Conservation (phyloP, 768 basidiomycete species). For the Kwoniella sp. region DNA sequence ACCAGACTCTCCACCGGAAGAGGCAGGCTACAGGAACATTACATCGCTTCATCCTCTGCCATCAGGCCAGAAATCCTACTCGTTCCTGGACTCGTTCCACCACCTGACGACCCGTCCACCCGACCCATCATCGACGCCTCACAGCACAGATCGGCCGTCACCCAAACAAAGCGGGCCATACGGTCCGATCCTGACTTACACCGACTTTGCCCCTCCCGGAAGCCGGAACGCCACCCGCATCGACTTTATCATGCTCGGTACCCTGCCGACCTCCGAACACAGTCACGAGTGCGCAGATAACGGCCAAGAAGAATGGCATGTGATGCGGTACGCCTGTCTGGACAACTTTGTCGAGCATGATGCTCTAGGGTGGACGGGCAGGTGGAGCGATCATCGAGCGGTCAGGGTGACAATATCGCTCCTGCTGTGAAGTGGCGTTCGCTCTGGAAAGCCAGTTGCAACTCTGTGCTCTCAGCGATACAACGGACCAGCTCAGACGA, state of each 20-base stretch:
- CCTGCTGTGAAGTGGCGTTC: no score
- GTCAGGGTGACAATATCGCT: neutral
- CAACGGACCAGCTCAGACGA: no score
- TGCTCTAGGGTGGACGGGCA: constrained; percentile 26
- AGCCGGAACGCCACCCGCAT: constrained; percentile 13
- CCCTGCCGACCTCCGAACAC: neutral
- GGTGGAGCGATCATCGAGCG: constrained; percentile 37
- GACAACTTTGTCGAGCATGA: constrained; percentile 36
- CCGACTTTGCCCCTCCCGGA: constrained; percentile 23
- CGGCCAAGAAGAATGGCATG: constrained; percentile 17
- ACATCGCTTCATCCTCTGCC: constrained; percentile 28
- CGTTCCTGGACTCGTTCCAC: constrained; percentile 30
- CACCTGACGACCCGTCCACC: constrained; percentile 8
- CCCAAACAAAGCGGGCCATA: constrained; percentile 22
- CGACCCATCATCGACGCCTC: neutral
- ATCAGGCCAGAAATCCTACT: constrained; percentile 20
- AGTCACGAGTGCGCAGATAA: neutral
- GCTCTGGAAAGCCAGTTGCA: no score
- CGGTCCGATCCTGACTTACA: constrained; percentile 27
- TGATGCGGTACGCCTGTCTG: constrained; percentile 21
- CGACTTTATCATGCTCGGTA: constrained; percentile 36
- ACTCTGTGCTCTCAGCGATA: no score
- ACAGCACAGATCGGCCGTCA: neutral
- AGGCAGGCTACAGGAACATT: constrained; percentile 47
- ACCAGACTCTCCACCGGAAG: constrained; percentile 45